Evolutionary conservation across 805 yeast species (phyloP), one percentile per base, ranked within the genome.

Genomic region (Metschnikowia anglica): DNA sequence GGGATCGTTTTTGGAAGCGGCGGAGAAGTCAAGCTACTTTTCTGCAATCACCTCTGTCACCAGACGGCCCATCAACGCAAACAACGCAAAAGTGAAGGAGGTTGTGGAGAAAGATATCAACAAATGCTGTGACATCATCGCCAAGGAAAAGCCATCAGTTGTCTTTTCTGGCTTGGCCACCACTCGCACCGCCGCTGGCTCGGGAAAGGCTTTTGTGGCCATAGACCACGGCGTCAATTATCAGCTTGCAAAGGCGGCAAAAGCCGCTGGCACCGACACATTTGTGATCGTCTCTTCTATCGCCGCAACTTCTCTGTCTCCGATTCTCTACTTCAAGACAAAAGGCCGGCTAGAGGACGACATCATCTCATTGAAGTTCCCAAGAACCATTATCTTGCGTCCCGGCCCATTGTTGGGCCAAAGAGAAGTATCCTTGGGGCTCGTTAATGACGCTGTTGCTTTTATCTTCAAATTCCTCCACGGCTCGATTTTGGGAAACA

Each of bases 311-410:
- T 54, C 75, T 0, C 51, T 56, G 26, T 85, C 95, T 0, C 53
- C 52, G n/a, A 69, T 86, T 31, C 74, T 82, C 4, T 89, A 88
- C 55, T 39, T 77, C 33, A 72, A 72, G 52, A 72, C 84, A 62
- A 89, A 89, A 60, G 96, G 95, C 21, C 77, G 81, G 39, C 68
- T 85, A 37, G 97, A 89, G 59, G 75, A 80, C 34, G 88, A 79
- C 35, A 66, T 89, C 8, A 63, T 71, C 33, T 80, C 68, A 0
- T 68, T 88, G 44, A 74, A 71, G 20, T 89, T 88, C 61, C 82
- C 81, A n/a, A 71, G 79, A 41, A 80, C 89, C 1, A 76, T 88
- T 39, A 83, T 89, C 47, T 61, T 89, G 43, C 74, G 87, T 55
- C 97, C 97, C 0, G 96, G 96, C 11, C 60, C 70, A 0, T 65